These are phyloP conservation scores for Butyriboletus loyo DNA, from an alignment of 768 basidiomycete species.

Conservation along the genomic window DNA sequence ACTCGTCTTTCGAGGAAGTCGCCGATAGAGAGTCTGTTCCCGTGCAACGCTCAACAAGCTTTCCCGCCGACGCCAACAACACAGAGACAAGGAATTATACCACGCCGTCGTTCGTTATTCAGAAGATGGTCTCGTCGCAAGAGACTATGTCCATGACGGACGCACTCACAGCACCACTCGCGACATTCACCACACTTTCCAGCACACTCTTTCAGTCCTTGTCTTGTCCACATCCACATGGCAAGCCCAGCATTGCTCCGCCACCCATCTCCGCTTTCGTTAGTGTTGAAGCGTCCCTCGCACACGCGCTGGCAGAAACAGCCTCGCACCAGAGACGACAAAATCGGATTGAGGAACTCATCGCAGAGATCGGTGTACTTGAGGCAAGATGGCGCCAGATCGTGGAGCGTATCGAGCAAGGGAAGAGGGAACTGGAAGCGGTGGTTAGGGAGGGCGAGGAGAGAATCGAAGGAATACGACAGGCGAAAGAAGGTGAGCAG, in stretches of 20 bases:
- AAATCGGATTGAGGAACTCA: conserved; percentile 66
- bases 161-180: conserved; percentile 58
- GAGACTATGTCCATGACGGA: conserved; percentile 48
- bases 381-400: conserved; percentile 68
- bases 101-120: not conserved
- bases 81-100: not conserved
- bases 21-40: too few species aligned
- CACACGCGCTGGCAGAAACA: conserved; percentile 60
- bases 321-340: conserved; percentile 76
- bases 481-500: conserved; percentile 64
- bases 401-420: conserved; percentile 60
- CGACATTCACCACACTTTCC: conserved; percentile 59
- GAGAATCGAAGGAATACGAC: conserved; percentile 63
- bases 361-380: conserved; percentile 65
- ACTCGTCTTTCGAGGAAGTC: too few species aligned
- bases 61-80: too few species aligned
- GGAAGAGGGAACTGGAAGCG: conserved; percentile 65
- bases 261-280: conserved; percentile 56
- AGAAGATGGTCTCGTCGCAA: conserved; percentile 7
- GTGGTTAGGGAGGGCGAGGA: conserved; percentile 76
- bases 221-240: conserved; percentile 52
- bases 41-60: too few species aligned
- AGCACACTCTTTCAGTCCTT: conserved; percentile 71
- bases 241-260: conserved; percentile 33
- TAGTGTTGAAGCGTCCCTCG: conserved; percentile 60